Evolutionary conservation across 23 red algal genomes (phyloP).

Genomic region (Cyanidium caldarium): DNA sequence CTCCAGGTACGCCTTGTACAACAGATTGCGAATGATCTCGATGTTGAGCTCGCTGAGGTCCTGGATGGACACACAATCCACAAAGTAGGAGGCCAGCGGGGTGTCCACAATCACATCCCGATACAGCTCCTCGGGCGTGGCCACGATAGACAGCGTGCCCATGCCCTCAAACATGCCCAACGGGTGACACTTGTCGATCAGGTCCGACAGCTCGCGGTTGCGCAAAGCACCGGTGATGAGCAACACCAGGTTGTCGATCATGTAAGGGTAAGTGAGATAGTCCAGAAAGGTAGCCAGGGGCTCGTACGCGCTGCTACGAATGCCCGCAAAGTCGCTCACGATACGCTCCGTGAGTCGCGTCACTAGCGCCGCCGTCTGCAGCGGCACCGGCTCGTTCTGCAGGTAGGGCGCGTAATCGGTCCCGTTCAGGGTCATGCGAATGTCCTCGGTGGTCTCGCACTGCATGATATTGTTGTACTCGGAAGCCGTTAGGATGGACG

Average conservation of each 20-base stretch:
- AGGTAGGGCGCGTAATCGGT: conserved; percentile 75
- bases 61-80: conserved; percentile 81
- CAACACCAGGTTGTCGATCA: conserved; percentile 97
- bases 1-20: conserved; percentile 96
- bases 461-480: conserved; percentile 83
- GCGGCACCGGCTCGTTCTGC: conserved; percentile 80
- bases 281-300: conserved; percentile 78
- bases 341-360: conserved; percentile 56
- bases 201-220: conserved; percentile 72
- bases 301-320: conserved; percentile 49
- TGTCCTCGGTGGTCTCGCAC: conserved; percentile 84
- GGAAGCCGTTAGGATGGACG: conserved; percentile 45
- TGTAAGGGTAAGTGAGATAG: conserved; percentile 96
- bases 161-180: conserved; percentile 82
- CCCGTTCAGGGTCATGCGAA: conserved; percentile 83
- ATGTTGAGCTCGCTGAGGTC: conserved; percentile 91
- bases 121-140: conserved; percentile 88
- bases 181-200: conserved; percentile 95
- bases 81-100: conserved; percentile 94
- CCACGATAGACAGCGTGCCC: conserved; percentile 58
- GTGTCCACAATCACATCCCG: conserved; percentile 93
- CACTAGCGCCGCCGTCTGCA: conserved; percentile 47
- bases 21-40: conserved; percentile 93
- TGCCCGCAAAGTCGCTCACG: conserved; percentile 64
- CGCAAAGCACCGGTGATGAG: conserved; percentile 80